phyloP scores from a whole-genome alignment of 352 stramenopile genomes.

The Phytopythium oedochilum region DNA sequence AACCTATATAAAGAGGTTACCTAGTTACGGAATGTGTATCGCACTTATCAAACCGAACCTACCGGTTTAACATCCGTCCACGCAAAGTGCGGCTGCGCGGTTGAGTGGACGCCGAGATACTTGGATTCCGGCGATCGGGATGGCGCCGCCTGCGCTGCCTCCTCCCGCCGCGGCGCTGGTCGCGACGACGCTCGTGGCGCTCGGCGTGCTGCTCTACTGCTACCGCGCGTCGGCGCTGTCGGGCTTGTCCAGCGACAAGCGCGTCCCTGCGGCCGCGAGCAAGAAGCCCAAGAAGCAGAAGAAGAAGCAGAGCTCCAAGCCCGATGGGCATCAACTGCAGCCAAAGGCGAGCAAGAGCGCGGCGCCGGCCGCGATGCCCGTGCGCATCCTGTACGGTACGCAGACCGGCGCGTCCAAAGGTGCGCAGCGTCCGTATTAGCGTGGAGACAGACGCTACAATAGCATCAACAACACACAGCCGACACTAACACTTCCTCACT shows the following conservation, averaged over 20 bases:
- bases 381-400: slow-evolving; percentile 85
- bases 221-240: neutral
- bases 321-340: neutral
- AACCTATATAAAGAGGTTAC: too few relatives aligned
- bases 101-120: too few relatives aligned
- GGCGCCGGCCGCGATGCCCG: slow-evolving; percentile 34
- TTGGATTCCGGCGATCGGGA: neutral
- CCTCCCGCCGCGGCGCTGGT: slow-evolving; percentile 1
- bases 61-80: too few relatives aligned
- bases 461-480: too few relatives aligned
- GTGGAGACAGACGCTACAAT: too few relatives aligned
- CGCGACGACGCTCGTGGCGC: slow-evolving; percentile 1
- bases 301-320: slow-evolving; percentile 2
- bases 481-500: too few relatives aligned
- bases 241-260: slow-evolving; percentile 6
- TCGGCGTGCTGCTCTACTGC: slow-evolving; percentile 1
- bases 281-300: slow-evolving; percentile 8
- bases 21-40: too few relatives aligned
- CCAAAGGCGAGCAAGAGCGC: slow-evolving; percentile 6
- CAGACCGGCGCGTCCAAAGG: slow-evolving; percentile 81
- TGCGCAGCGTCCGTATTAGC: too few relatives aligned
- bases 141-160: neutral
- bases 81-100: too few relatives aligned
- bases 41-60: too few relatives aligned
- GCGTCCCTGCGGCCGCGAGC: slow-evolving; percentile 3